phyloP scores from a whole-genome alignment of 495 filamentous ascomycete genomes.

The Pseudevernia furfuracea region DNA sequence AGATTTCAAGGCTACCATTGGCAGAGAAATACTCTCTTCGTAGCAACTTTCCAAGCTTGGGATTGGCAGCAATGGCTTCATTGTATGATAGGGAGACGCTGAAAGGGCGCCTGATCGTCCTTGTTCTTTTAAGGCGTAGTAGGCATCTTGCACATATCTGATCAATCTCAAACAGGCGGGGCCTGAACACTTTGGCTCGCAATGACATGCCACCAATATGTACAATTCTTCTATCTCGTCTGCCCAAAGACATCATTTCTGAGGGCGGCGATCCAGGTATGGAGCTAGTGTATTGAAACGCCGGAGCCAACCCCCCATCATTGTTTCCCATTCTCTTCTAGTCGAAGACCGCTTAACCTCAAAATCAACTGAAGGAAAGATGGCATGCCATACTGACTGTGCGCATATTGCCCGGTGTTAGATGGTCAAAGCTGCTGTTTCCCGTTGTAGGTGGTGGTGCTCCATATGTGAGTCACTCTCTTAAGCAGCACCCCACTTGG shows the following conservation, averaged over 20 bases:
- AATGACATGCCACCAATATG: slow-evolving; percentile 10
- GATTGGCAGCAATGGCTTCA: slow-evolving; percentile 6
- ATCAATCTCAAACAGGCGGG: background rate
- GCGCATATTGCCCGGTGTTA: background rate
- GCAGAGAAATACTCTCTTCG: slow-evolving; percentile 28
- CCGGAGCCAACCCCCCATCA: no score
- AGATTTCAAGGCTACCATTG: slow-evolving; percentile 11
- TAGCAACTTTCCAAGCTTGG: slow-evolving; percentile 12
- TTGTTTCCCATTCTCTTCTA: no score
- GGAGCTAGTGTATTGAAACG: slow-evolving; percentile 4
- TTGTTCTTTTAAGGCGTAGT: slow-evolving; percentile 3
- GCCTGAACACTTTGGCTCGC: slow-evolving; percentile 4
- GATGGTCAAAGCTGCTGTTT: background rate
- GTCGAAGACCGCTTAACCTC: background rate
- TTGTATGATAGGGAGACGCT: slow-evolving; percentile 12
- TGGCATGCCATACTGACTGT: background rate
- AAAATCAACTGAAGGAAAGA: background rate
- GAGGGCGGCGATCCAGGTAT: background rate
- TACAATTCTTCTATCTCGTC: background rate
- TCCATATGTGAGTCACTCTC: no score
- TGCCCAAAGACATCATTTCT: background rate
- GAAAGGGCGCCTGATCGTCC: slow-evolving; percentile 3
- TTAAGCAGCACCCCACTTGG: no score
- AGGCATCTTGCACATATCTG: slow-evolving; percentile 20
- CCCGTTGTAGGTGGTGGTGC: no score